phyloP scores from a whole-genome alignment of 768 basidiomycete genomes.

The Hydnomerulius pinastri region DNA sequence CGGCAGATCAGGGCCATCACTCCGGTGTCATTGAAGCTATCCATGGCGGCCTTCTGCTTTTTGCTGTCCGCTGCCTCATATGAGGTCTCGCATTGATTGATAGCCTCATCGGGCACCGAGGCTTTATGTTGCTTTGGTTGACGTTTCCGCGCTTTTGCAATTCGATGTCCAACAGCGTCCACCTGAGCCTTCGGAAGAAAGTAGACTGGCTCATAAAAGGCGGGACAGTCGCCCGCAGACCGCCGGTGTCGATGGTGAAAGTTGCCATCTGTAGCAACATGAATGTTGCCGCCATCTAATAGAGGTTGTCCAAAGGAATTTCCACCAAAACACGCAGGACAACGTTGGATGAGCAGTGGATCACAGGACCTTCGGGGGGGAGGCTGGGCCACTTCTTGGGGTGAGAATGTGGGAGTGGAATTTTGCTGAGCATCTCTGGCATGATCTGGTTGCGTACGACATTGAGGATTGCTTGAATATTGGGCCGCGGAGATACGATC shows the following conservation, averaged over 20 bases:
- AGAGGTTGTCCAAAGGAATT: conserved; percentile 6
- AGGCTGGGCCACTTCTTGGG: no score
- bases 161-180: conserved; percentile 29
- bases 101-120: conserved; percentile 33
- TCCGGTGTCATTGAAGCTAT: conserved; percentile 33
- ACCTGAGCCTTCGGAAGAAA: conserved; percentile 37
- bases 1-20: conserved; percentile 41
- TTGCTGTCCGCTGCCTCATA: conserved; percentile 37
- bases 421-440: not conserved
- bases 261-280: conserved; percentile 39
- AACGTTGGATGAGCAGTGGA: conserved; percentile 17
- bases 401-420: not conserved
- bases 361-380: not conserved
- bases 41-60: conserved; percentile 24
- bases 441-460: not conserved
- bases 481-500: not conserved
- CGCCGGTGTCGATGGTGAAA: conserved; percentile 39
- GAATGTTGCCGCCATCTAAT: conserved; percentile 34
- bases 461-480: not conserved
- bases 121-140: conserved; percentile 5
- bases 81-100: conserved; percentile 35
- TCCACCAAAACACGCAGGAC: conserved; percentile 34
- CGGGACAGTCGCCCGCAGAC: conserved; percentile 32
- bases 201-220: conserved; percentile 33
- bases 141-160: conserved; percentile 23